Evolutionary conservation across 495 filamentous ascomycete species (phyloP).

Genomic region (Podospora pseudopauciseta): DNA sequence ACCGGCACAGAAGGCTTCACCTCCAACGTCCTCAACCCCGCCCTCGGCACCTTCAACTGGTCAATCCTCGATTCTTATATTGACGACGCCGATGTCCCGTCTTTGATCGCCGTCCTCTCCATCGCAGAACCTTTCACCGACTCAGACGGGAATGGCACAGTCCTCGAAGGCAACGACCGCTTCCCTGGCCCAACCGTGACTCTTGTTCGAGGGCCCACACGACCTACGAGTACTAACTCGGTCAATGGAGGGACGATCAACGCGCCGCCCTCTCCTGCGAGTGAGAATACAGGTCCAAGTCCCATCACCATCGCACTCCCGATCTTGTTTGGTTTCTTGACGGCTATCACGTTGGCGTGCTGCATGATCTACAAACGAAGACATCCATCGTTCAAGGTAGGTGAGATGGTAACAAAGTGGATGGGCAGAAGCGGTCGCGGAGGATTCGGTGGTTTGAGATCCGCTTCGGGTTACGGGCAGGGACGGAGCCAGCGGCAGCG

Average conservation of each 20-base stretch:
- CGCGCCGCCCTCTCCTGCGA: neutral
- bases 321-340: slow-evolving; percentile 17
- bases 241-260: slow-evolving; percentile 4
- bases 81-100: neutral
- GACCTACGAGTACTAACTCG: neutral
- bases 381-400: neutral
- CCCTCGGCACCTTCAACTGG: slow-evolving; percentile 22
- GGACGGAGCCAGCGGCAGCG: neutral
- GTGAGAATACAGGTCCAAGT: slow-evolving; percentile 7
- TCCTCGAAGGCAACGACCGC: slow-evolving; percentile 12
- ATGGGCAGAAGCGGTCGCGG: neutral
- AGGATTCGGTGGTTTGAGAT: neutral
- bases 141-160: slow-evolving; percentile 17
- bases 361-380: slow-evolving; percentile 16
- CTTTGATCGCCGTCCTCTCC: slow-evolving; percentile 14
- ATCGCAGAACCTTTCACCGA: slow-evolving; percentile 19
- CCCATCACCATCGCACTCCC: slow-evolving; percentile 25
- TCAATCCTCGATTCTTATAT: slow-evolving; percentile 19
- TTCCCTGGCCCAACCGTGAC: slow-evolving; percentile 18
- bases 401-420: neutral
- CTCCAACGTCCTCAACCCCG: slow-evolving; percentile 16
- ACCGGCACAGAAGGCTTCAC: slow-evolving; percentile 19
- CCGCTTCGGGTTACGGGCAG: neutral
- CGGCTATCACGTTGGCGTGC: slow-evolving; percentile 11
- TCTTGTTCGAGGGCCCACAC: slow-evolving; percentile 8